Evolutionary conservation across 768 basidiomycete genomes (phyloP), one percentile per base, ranked within the genome.

Genomic region (Mycena floridula): DNA sequence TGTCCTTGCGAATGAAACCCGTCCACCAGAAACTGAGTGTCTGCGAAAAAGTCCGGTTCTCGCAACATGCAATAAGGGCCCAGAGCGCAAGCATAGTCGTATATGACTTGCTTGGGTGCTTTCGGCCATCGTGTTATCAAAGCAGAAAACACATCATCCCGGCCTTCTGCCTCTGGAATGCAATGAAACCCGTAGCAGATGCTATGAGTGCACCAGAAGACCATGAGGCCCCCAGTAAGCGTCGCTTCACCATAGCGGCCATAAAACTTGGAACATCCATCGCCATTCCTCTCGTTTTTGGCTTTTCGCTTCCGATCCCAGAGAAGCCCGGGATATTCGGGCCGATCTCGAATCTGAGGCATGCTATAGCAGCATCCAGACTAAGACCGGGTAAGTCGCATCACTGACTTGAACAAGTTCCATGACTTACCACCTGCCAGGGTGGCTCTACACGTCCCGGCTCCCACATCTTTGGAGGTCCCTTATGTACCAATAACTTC

Each of bases 91-190:
- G 54, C 57, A 44, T 57, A 62, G 35, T 61, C 57, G 37, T 62
- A 62, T 8, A 62, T 46, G 12, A 67, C 44, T 5, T 48, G 38
- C 20, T 55, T 50, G 5, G 62, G 65, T 0, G 63, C 56, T 18
- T 24, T 55, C 8, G 48, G 35, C 59, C 60, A 68, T 2, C 51
- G 50, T 1, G 66, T 69, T 12, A 65, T 50, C 2, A 69, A 50
- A 1, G 69, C 66, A 2, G 61, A 67, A 44, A 70, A 70, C 0
- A 68, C 63, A 50, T 69, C 62, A 44, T 70, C 67, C 1, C 61
- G 36, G 4, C 67, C 66, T 48, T 69, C 67, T 1, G 54, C 59
- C 9, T 49, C 36, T 0, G 65, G 67, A 18, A 68, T 70, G 28
- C 28, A 30, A 30, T 30, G 28, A n/a, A 30, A 30, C n/a, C 28